Evolutionary conservation across 208 protist genomes (phyloP), one percentile per base, ranked within the genome.

Genomic region (Trypanosoma rangeli): DNA sequence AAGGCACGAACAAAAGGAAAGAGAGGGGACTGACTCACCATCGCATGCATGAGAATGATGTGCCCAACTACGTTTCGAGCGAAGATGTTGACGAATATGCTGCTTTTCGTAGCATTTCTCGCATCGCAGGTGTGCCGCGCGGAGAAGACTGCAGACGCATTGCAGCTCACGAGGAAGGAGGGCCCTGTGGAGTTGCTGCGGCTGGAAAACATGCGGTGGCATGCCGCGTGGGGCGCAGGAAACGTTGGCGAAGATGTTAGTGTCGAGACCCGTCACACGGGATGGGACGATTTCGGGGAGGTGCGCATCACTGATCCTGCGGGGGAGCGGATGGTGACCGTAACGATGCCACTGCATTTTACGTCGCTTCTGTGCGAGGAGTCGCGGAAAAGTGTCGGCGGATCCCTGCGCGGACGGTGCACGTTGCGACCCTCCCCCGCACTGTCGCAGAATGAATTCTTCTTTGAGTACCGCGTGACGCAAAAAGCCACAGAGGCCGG

Each of bases 301-400:
- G 56, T 44, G 52, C n/a, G 31, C 10, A 39, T 75, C 9, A 37
- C 4, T 18, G 52, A 48, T 5, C 46, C 64, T 26, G 55, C 37
- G 7, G 62, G 63, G 33, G 70, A 68, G 35, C 59, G 55, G 0
- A 31, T 52, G 42, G 70, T 68, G 46, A 68, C 50, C 5, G 13
- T 68, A 3, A 10, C 28, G 5, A n/a, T 59, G 24, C 1, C 46
- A 18, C 50, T 9, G 24, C 49, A 16, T 13, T 24, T 67, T 33
- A 18, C 53, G n/a, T 4, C 58, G 0, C 33, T 74, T 10, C 50
- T 66, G 12, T 78, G 73, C 42, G 73, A 78, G 48, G 73, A 78
- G 46, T 73, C 59, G 55, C 44, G 69, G 37, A 39, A 37, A 15
- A 49, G 22, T 12, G 39, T 37, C 9, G 60, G 35, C 3, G 60